Percentiles rank a stretch among this genome's conserved stretches.
Evolutionary conservation across 1,139 yeast species (phyloP).

Genomic region (Scheffersomyces stambukii): DNA sequence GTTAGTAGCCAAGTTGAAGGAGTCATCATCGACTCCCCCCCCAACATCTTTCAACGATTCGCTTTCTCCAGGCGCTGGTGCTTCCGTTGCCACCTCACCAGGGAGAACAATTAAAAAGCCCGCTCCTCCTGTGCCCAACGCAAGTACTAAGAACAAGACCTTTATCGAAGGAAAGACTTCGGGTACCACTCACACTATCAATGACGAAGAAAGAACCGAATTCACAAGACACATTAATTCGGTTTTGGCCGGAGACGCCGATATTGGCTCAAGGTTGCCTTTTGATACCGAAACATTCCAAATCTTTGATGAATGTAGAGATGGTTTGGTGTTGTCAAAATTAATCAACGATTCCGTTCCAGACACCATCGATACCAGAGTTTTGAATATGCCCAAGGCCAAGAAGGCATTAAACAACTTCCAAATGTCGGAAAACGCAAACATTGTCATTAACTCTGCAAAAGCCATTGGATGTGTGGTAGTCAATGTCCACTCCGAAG

Average conservation of each 20-base stretch:
- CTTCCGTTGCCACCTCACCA: constrained; percentile 14
- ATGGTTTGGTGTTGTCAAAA: constrained; percentile 88
- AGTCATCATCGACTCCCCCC: constrained; percentile 32
- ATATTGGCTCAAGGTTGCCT: constrained; percentile 82
- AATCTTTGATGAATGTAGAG: constrained; percentile 93
- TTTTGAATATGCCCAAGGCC: constrained; percentile 75
- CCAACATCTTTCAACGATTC: too few species aligned
- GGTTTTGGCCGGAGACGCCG: constrained; percentile 85
- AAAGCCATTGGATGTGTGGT: constrained; percentile 98
- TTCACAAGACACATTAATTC: constrained; percentile 94
- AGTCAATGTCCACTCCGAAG: constrained; percentile 96
- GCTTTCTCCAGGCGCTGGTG: too few species aligned
- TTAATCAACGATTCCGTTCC: constrained; percentile 97
- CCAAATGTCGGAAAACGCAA: constrained; percentile 95
- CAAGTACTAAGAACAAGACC: constrained; percentile 61
- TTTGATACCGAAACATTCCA: constrained; percentile 94
- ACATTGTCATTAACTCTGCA: constrained; percentile 95
- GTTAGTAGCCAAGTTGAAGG: constrained; percentile 68
- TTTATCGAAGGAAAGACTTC: constrained; percentile 76
- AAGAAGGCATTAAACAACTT: constrained; percentile 84
- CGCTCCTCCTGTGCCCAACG: constrained; percentile 41
- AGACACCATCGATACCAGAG: constrained; percentile 97
- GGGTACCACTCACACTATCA: constrained; percentile 95
- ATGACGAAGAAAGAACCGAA: constrained; percentile 94
- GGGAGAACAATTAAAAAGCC: constrained; percentile 14